Conservation (phyloP, 306 rosid species). For the Quercus rubra region DNA sequence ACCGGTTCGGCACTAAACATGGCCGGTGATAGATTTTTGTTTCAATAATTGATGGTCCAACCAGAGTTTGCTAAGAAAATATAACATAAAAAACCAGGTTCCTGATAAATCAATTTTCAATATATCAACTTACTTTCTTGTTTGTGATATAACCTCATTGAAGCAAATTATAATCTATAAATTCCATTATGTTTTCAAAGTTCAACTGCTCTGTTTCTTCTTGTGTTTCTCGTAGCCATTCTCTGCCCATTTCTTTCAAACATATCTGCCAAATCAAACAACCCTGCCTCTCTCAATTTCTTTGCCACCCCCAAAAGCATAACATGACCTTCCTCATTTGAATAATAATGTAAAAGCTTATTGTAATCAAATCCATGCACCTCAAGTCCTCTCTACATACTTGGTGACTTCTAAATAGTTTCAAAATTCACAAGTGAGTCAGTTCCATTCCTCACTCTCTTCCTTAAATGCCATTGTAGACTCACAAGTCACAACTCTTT, state of each 20-base stretch:
- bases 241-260: conserved; percentile 74
- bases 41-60: no score
- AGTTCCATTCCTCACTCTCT: conserved; percentile 56
- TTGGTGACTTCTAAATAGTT: conserved; percentile 72
- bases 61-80: no score
- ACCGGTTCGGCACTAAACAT: no score
- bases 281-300: conserved; percentile 72
- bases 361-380: conserved; percentile 86
- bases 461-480: conserved; percentile 45
- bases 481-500: conserved; percentile 39
- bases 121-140: no score
- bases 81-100: no score
- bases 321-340: conserved; percentile 68
- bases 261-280: conserved; percentile 85
- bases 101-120: no score
- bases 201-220: conserved; percentile 35
- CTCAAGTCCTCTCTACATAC: conserved; percentile 77
- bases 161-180: background rate
- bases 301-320: conserved; percentile 79
- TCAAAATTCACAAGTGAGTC: conserved; percentile 78
- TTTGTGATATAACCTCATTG: background rate
- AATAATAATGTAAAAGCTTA: conserved; percentile 63
- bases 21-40: no score
- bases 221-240: conserved; percentile 77
- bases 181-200: background rate